Evolutionary conservation across 805 yeast species (phyloP).

Genomic region (Ogataea saltuana): DNA sequence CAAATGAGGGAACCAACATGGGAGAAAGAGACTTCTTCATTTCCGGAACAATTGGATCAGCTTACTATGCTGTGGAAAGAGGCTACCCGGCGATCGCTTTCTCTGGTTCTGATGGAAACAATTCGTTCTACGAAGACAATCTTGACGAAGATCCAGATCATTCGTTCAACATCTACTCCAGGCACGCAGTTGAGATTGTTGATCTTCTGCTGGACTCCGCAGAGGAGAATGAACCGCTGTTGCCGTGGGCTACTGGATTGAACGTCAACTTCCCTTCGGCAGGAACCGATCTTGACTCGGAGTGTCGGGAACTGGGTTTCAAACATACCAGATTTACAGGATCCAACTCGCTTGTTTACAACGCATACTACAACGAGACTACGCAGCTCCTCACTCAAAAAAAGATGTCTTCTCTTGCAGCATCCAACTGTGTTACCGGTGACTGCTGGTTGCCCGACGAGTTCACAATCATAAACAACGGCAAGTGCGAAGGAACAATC

Average conservation of each 20-base stretch:
- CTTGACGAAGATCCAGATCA: conserved; percentile 42
- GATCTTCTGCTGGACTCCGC: conserved; percentile 39
- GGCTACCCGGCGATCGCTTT: conserved; percentile 52
- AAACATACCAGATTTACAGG: conserved; percentile 50
- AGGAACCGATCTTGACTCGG: conserved; percentile 38
- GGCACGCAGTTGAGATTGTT: conserved; percentile 42
- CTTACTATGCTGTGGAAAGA: conserved; percentile 48
- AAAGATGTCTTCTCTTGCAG: conserved; percentile 24
- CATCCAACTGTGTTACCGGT: conserved; percentile 40
- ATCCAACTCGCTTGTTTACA: conserved; percentile 34
- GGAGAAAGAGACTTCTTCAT: conserved; percentile 44
- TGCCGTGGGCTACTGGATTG: conserved; percentile 48
- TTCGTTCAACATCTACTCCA: conserved; percentile 47
- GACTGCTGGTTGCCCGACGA: conserved; percentile 48
- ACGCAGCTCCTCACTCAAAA: conserved; percentile 32
- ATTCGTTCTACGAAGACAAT: conserved; percentile 49
- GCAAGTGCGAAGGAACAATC: conserved; percentile 44
- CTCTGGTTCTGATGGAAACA: conserved; percentile 51
- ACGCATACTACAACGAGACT: conserved; percentile 42
- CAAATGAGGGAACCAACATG: conserved; percentile 52
- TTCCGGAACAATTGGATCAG: conserved; percentile 56
- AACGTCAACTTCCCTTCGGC: conserved; percentile 52
- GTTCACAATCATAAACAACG: conserved; percentile 32
- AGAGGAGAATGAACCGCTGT: conserved; percentile 39
- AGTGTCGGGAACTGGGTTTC: conserved; percentile 45